Conservation (phyloP, 208 protist genomes). For the Trypanosoma lewisi region DNA sequence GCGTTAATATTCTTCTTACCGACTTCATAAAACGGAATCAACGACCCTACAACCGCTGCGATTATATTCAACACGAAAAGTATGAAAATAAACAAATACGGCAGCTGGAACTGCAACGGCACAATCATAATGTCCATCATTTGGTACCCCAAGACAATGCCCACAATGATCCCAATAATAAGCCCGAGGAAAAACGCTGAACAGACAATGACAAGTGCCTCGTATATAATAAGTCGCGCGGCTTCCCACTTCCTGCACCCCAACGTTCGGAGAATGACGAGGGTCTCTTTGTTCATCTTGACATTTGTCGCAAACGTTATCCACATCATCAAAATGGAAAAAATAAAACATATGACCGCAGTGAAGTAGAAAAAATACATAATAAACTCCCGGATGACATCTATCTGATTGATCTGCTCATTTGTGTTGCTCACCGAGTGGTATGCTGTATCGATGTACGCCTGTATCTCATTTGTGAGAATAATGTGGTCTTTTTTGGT, state of each 20-base stretch:
- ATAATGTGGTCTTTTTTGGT: constrained; percentile 38
- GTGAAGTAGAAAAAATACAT: constrained; percentile 95
- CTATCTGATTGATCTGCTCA: constrained; percentile 37
- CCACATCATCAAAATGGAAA: constrained; percentile 96
- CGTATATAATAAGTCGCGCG: constrained; percentile 91
- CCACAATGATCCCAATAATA: constrained; percentile 66
- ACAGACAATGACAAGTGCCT: constrained; percentile 91
- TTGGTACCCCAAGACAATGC: constrained; percentile 84
- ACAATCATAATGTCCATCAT: constrained; percentile 86
- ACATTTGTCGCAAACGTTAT: constrained; percentile 95
- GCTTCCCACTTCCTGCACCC: constrained; percentile 86
- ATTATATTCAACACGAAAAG: constrained; percentile 73
- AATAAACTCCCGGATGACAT: constrained; percentile 62
- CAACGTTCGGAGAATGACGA: constrained; percentile 92
- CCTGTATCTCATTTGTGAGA: constrained; percentile 86
- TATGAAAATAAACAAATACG: constrained; percentile 78
- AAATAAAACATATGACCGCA: constrained; percentile 75
- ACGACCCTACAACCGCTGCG: constrained; percentile 85
- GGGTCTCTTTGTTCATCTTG: constrained; percentile 92
- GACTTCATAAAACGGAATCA: constrained; percentile 72
- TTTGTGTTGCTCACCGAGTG: constrained; percentile 49
- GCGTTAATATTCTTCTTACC: constrained; percentile 2
- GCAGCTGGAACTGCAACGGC: constrained; percentile 89
- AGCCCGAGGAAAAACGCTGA: constrained; percentile 86
- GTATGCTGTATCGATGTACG: constrained; percentile 49